phyloP scores from a whole-genome alignment of 2,329 filamentous ascomycete genomes.

The Monilinia vaccinii-corymbosi region DNA sequence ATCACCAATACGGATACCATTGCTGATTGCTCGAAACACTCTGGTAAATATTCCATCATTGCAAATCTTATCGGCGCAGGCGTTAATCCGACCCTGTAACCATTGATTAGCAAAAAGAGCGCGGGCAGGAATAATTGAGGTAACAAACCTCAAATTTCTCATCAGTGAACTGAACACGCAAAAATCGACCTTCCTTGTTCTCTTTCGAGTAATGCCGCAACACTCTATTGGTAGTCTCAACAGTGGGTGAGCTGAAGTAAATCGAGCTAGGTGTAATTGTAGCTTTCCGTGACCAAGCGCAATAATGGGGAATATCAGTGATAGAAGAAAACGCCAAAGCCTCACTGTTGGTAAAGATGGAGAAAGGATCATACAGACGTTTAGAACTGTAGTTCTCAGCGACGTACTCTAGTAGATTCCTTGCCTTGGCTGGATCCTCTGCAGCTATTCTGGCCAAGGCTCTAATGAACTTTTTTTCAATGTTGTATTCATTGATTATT shows the following conservation, averaged over 20 bases:
- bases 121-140: slow-evolving; percentile 18
- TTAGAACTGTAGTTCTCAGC: slow-evolving; percentile 47
- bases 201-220: slow-evolving; percentile 57
- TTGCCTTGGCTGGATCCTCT: slow-evolving; percentile 40
- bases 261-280: slow-evolving; percentile 78
- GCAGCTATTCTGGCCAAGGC: slow-evolving; percentile 45
- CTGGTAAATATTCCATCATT: slow-evolving; percentile 67
- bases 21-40: slow-evolving; percentile 58
- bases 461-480: slow-evolving; percentile 58
- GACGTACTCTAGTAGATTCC: slow-evolving; percentile 64
- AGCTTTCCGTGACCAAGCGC: slow-evolving; percentile 65
- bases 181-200: slow-evolving; percentile 63
- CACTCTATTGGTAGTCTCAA: slow-evolving; percentile 84
- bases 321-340: slow-evolving; percentile 39
- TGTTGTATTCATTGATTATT: slow-evolving; percentile 65
- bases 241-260: slow-evolving; percentile 63
- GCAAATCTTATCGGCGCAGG: slow-evolving; percentile 39
- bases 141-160: slow-evolving; percentile 43
- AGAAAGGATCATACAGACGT: slow-evolving; percentile 59
- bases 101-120: slow-evolving; percentile 13
- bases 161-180: slow-evolving; percentile 83
- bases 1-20: slow-evolving; percentile 76
- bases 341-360: slow-evolving; percentile 53
- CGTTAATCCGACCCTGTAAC: slow-evolving; percentile 48
- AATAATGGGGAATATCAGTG: slow-evolving; percentile 58